phyloP scores from a whole-genome alignment of 495 filamentous ascomycete genomes.

The Tuber melanosporum region DNA sequence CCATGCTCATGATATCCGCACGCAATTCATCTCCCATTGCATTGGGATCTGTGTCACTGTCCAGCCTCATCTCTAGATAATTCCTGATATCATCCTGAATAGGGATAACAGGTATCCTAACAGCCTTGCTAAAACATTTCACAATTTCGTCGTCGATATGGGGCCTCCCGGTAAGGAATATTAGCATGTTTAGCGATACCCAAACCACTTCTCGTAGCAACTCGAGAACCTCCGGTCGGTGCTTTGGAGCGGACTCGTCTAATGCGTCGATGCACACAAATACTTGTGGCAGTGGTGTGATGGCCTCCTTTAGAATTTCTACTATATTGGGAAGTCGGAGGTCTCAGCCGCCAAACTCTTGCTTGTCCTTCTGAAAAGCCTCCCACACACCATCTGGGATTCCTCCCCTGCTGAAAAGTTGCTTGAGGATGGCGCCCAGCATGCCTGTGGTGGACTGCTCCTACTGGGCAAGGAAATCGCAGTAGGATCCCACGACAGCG shows the following conservation, averaged over 20 bases:
- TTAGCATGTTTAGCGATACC: no score
- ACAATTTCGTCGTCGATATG: not conserved
- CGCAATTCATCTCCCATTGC: not conserved
- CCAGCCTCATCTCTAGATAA: not conserved
- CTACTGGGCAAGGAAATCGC: not conserved
- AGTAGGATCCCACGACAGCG: not conserved
- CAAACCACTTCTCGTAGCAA: no score
- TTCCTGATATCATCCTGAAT: not conserved
- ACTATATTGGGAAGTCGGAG: no score
- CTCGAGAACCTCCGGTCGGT: not conserved
- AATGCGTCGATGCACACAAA: not conserved
- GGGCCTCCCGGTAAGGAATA: no score
- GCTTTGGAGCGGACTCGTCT: not conserved
- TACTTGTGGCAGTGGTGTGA: not conserved
- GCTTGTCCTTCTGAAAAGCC: no score
- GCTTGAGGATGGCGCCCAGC: no score
- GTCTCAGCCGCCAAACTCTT: no score
- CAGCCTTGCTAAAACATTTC: not conserved
- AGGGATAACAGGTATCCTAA: not conserved
- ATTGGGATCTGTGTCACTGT: not conserved
- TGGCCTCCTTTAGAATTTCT: not conserved
- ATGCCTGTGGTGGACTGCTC: no score
- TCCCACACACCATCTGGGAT: no score
- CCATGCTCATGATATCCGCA: not conserved
- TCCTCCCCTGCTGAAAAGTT: no score